Base-by-base conservation (phyloP, 2,329 filamentous ascomycete species). In the Fusarium fracticaudum region DNA sequence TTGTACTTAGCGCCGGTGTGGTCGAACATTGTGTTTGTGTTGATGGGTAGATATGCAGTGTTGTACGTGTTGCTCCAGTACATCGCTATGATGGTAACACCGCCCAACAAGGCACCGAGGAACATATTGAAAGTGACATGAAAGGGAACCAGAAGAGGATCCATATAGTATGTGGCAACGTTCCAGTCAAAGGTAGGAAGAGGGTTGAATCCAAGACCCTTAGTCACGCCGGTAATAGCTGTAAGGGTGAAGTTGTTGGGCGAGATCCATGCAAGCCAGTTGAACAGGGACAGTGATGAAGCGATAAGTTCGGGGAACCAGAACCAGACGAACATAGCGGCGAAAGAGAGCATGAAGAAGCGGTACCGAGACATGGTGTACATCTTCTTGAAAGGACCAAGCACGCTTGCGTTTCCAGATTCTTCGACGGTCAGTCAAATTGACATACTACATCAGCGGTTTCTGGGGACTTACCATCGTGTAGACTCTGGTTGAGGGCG, bases 211-310 rank as follows among this genome's bases (percentile, higher is more conserved):
- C 82, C 87, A 41, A 87, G 77, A 0, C 84, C 83, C 1, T 81
- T 80, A 2, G 77, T 78, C 0, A 84, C 83, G 0, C 85, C 85
- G 0, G 85, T 87, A 17, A 87, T 76, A 12, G 84, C 82, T 18
- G 85, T 81, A 3, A 86, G 76, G 24, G 78, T 79, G 41, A 82
- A 77, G 66, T 86, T 86, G 18, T 81, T 71, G 1, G 87, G 87
- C 0, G 84, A 80, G 60, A 90, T 89, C 87, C 87, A 90, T 0
- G 86, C 85, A 68, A 89, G 84, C 86, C 87, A 90, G 79, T 84
- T 87, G 78, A 90, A 89, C 37, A 82, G 78, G 9, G 75, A 77
- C 1, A 76, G 8, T 0, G 75, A 69, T 20, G 66, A 58, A 4
- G 60, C 67, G 8, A 77, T 77, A 3, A 75, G 57, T 2, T 77